phyloP scores from a whole-genome alignment of 345 rosid genomes.

The Citrus cavaleriei region DNA sequence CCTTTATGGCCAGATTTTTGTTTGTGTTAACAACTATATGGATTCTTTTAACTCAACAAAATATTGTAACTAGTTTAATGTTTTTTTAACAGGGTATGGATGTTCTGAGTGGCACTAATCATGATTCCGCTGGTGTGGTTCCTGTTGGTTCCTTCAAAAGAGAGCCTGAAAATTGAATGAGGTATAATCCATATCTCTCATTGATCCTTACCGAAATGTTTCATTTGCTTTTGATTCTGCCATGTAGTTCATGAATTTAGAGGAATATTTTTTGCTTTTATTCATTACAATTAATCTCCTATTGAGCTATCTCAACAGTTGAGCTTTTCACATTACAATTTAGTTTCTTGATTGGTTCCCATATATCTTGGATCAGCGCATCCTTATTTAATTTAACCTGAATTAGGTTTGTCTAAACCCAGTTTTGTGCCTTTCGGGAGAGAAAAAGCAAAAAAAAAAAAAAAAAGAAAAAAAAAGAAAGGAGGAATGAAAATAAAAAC shows the following conservation, averaged over 20 bases:
- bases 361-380: background rate
- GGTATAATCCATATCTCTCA: slow-evolving; percentile 22
- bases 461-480: accelerated
- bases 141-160: slow-evolving; percentile 60
- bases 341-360: background rate
- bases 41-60: background rate
- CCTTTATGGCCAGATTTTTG: background rate
- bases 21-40: background rate
- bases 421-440: background rate
- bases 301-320: background rate
- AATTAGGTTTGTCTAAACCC: background rate
- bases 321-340: background rate
- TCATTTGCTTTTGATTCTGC: background rate
- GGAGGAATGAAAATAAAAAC: too few relatives aligned
- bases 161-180: slow-evolving; percentile 57
- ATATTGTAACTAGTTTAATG: background rate
- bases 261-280: background rate
- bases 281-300: background rate
- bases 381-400: background rate
- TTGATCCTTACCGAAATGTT: background rate
- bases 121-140: slow-evolving; percentile 49
- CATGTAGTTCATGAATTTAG: background rate
- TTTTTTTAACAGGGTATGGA: slow-evolving; percentile 48
- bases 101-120: slow-evolving; percentile 42
- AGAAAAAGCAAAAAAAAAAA: too few relatives aligned